phyloP scores from a whole-genome alignment of 164 flowering plant genomes.

The Amborella trichopoda region DNA sequence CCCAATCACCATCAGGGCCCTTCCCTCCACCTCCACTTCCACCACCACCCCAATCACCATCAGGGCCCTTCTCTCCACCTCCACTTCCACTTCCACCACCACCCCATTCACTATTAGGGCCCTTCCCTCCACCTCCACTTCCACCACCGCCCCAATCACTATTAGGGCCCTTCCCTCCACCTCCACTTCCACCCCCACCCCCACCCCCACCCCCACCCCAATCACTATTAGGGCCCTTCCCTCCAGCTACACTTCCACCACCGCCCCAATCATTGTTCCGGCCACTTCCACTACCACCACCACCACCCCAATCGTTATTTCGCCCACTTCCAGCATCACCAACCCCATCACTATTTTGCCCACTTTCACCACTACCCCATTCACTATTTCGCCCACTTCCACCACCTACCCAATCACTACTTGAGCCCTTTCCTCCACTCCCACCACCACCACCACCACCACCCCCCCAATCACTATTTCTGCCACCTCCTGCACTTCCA shows the following conservation, averaged over 20 bases:
- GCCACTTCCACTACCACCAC: slow-evolving; percentile 3
- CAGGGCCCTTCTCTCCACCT: too few relatives aligned
- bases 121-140: slow-evolving; percentile 6
- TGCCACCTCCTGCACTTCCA: neutral
- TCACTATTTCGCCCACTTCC: neutral
- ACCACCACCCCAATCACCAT: neutral
- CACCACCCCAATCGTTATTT: too few relatives aligned
- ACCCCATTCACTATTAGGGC: slow-evolving; percentile 1
- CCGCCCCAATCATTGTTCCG: neutral
- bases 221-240: slow-evolving; percentile 10
- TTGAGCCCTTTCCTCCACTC: neutral
- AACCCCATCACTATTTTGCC: too few relatives aligned
- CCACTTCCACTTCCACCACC: slow-evolving; percentile 5
- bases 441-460: slow-evolving; percentile 8
- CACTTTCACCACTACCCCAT: too few relatives aligned
- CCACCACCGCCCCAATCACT: slow-evolving; percentile 10
- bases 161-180: slow-evolving; percentile 6
- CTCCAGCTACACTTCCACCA: too few relatives aligned
- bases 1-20: neutral
- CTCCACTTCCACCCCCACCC: slow-evolving; percentile 6
- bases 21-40: neutral
- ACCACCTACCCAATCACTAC: slow-evolving; percentile 1
- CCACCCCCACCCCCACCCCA: too few relatives aligned
- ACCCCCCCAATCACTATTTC: neutral
- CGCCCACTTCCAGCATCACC: too few relatives aligned